Base-by-base conservation (phyloP, 2,329 filamentous ascomycete genomes). In the Fusarium sp. region DNA sequence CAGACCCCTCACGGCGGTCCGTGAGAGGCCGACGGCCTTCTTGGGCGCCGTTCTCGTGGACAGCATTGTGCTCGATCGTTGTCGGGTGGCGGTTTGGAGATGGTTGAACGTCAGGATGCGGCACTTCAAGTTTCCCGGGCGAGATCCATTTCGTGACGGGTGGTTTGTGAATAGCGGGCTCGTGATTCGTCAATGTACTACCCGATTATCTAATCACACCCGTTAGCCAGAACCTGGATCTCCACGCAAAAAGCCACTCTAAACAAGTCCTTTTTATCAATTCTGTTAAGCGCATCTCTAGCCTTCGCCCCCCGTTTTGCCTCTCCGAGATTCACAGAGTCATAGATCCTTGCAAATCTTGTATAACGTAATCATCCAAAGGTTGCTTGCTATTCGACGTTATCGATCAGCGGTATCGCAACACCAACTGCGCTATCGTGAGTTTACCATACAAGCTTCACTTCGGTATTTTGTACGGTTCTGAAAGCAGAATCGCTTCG, bases 1-100 rank as follows among this genome's bases (percentile, higher is more conserved):
- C 83, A 98, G 92, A 74, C 87, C 87, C 80, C 95, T 91, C 74
- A 83, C 82, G 77, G 81, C 78, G 71, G 81, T 80, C 76, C 80
- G 80, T 76, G 83, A 83, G 75, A 81, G 78, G 70, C 70, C 78
- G 70, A 78, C 79, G 67, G 77, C 79, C 77, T 78, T 78, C 65
- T 73, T 78, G 54, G 80, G 78, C 74, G 80, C 79, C 76, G 81
- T 77, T 81, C 80, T 80, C 74, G 81, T 80, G 71, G 83, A 81
- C 78, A 85, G 80, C 82, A 84, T 84, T 74, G 75, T 80, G 76
- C 76, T 73, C 71, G 75, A 77, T 75, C 71, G 75, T 77, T 75
- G 72, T 77, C 74, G 74, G 70, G 70, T 77, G 72, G 74, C 67
- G 75, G 71, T 66, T 77, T 72, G 75, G 70, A 75, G 71, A 73